Percentiles rank a stretch among this genome's conserved stretches.
Evolutionary conservation across 208 protist genomes (phyloP).

Genomic region (Leishmania tropica): DNA sequence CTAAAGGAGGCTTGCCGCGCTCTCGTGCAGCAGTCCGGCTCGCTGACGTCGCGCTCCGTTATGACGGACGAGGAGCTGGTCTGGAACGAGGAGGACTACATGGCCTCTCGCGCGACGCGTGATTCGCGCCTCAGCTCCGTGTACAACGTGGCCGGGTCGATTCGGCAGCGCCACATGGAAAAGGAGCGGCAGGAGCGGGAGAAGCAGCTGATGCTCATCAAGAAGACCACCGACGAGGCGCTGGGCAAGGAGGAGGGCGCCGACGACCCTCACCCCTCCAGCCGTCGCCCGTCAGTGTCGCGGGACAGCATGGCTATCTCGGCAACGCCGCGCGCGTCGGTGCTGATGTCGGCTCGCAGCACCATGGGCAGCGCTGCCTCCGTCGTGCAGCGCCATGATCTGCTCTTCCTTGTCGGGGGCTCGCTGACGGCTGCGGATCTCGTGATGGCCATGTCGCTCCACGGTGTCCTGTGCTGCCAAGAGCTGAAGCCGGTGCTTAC

Average conservation of each 20-base stretch:
- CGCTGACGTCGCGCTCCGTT: slow-evolving; percentile 26
- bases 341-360: slow-evolving; percentile 35
- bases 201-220: slow-evolving; percentile 30
- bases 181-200: slow-evolving; percentile 44
- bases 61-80: slow-evolving; percentile 29
- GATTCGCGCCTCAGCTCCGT: slow-evolving; percentile 40
- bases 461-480: slow-evolving; percentile 29
- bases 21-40: slow-evolving; percentile 35
- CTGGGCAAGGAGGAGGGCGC: slow-evolving; percentile 12
- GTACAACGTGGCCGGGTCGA: slow-evolving; percentile 48
- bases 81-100: slow-evolving; percentile 33
- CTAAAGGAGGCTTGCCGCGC: slow-evolving; percentile 33
- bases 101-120: slow-evolving; percentile 21
- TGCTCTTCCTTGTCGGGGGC: slow-evolving; percentile 69
- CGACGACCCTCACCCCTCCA: neutral
- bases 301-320: slow-evolving; percentile 23
- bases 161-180: slow-evolving; percentile 32
- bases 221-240: slow-evolving; percentile 29
- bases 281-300: slow-evolving; percentile 16
- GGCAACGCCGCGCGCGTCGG: slow-evolving; percentile 28
- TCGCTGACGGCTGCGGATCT: slow-evolving; percentile 77
- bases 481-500: slow-evolving; percentile 26
- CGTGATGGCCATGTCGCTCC: slow-evolving; percentile 49
- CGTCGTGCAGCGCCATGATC: slow-evolving; percentile 36
- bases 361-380: slow-evolving; percentile 7